Conservation (phyloP, 148 eudicot genomes). For the Chenopodium album region DNA sequence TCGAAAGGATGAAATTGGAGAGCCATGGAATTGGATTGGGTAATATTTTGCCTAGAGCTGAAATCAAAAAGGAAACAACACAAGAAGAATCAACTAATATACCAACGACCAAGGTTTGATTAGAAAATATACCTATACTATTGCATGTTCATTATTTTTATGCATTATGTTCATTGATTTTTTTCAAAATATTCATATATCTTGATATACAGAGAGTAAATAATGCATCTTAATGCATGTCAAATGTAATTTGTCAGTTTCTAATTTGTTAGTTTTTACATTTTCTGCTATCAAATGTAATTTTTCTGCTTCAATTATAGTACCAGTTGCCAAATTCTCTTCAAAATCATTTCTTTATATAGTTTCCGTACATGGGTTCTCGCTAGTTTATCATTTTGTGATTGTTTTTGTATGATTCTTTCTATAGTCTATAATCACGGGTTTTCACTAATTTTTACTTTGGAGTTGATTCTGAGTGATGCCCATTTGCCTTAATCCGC, state of each 20-base stretch:
- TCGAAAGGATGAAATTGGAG: too few relatives aligned
- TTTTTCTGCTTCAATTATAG: not conserved
- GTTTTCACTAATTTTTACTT: constrained; percentile 39
- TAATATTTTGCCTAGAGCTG: too few relatives aligned
- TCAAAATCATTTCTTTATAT: constrained; percentile 18
- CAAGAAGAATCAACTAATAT: too few relatives aligned
- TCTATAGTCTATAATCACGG: constrained; percentile 27
- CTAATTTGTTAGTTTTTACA: constrained; percentile 10
- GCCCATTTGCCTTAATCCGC: not conserved
- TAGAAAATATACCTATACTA: too few relatives aligned
- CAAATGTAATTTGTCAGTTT: not conserved
- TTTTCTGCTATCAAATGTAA: not conserved
- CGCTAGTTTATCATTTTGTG: constrained; percentile 35
- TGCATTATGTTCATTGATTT: too few relatives aligned
- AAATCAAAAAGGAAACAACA: too few relatives aligned
- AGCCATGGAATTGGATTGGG: too few relatives aligned
- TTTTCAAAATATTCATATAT: too few relatives aligned
- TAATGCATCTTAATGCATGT: too few relatives aligned
- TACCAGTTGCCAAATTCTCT: constrained; percentile 36
- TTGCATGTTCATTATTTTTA: too few relatives aligned
- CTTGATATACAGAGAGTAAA: too few relatives aligned
- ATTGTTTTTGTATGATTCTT: constrained; percentile 7
- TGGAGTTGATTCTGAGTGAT: not conserved
- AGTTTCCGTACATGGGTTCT: constrained; percentile 40
- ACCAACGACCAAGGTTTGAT: too few relatives aligned